Evolutionary conservation across 371 early-diverging fungal genomes (phyloP), one percentile per base, ranked within the genome.

Genomic region (Haplosporangium sp.): DNA sequence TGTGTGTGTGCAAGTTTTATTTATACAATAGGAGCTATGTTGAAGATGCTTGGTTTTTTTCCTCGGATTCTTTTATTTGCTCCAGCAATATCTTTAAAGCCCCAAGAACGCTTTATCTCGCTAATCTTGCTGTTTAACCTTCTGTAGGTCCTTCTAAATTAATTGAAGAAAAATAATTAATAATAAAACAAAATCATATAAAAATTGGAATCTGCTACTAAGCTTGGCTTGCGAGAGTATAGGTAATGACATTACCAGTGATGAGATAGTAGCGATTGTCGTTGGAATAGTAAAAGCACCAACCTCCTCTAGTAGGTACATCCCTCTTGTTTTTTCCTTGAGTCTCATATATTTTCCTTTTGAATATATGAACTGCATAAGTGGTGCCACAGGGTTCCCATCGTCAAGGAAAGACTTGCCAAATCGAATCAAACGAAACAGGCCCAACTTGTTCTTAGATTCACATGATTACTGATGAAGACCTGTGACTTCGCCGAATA

Each of bases 401-500:
- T 62, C 11, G 27, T 62, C 62, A 4, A 61, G 61, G 19, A 61
- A 61, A 10, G 61, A 38, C 44, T 61, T 61, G 44, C 39, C 61
- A 39, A 61, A 61, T 5, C 61, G 61, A 19, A 40, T 44, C 38
- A 61, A 44, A 34, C 42, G 37, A 40, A 61, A 61, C 17, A 40
- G 37, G 17, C 40, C 61, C 61, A 39, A 61, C 7, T 35, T 38
- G n/a, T 40, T 39, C 42, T 61, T 61, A 19, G 42, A 38, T 50
- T 50, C 50, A 15, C 50, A 50, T 5, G 50, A 50, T 50, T 50
- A 34, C 13, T 37, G 34, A 17, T 37, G 60, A n/a, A 1, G 38
- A 40, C 42, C 39, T 60, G 60, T n/a, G 17, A 2, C 61, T 61
- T 61, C 61, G 39, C 61, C 61, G 40, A 61, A 61, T 38, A 61